phyloP scores from a whole-genome alignment of 2,329 filamentous ascomycete genomes.

The Ambrosiella xylebori region DNA sequence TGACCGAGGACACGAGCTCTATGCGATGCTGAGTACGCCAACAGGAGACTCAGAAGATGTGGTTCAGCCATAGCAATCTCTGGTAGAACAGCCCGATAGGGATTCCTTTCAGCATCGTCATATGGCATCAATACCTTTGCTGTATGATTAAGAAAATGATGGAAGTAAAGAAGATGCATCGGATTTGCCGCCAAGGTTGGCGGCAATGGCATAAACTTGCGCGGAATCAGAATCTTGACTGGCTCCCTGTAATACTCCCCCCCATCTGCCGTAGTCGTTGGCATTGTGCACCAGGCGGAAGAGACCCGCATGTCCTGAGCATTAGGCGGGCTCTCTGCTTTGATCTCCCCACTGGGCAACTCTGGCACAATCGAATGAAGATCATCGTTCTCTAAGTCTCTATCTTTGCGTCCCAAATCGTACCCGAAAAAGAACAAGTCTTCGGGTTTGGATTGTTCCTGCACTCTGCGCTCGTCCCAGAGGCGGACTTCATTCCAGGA shows the following conservation, averaged over 20 bases:
- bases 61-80: slow-evolving; percentile 50
- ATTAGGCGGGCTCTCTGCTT: slow-evolving; percentile 11
- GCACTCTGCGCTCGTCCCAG: slow-evolving; percentile 5
- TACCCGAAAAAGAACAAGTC: slow-evolving; percentile 45
- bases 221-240: slow-evolving; percentile 41
- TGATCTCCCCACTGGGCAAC: slow-evolving; percentile 13
- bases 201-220: slow-evolving; percentile 31
- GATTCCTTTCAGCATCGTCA: slow-evolving; percentile 35
- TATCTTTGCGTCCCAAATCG: slow-evolving; percentile 52
- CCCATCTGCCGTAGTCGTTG: slow-evolving; percentile 19
- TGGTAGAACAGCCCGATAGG: slow-evolving; percentile 32
- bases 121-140: slow-evolving; percentile 40
- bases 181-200: slow-evolving; percentile 46
- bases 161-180: slow-evolving; percentile 49
- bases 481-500: slow-evolving; percentile 2
- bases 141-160: slow-evolving; percentile 62
- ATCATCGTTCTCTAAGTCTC: slow-evolving; percentile 58
- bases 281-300: slow-evolving; percentile 11
- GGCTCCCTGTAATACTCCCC: slow-evolving; percentile 47
- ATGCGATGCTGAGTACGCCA: slow-evolving; percentile 70
- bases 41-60: slow-evolving; percentile 57
- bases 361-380: slow-evolving; percentile 40
- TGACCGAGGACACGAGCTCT: slow-evolving; percentile 58
- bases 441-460: slow-evolving; percentile 14
- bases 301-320: slow-evolving; percentile 7